Evolutionary conservation across 1,284 basidiomycete species (phyloP).

Genomic region (Ceratobasidium sp.): DNA sequence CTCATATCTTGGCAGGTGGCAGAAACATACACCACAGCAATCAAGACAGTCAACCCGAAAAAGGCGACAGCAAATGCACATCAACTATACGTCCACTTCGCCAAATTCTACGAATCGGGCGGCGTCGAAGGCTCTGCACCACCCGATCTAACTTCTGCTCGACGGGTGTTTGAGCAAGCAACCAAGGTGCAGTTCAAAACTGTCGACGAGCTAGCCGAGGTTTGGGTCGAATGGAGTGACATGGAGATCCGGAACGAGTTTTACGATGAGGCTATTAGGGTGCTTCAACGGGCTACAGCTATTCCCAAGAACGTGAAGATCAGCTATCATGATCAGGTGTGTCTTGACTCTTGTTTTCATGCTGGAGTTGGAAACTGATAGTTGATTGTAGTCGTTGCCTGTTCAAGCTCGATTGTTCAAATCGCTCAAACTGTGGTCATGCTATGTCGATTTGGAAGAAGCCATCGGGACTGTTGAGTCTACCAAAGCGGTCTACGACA

Average conservation of each 20-base stretch:
- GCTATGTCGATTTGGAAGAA: constrained; percentile 97
- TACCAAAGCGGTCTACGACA: constrained; percentile 93
- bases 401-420: constrained; percentile 95
- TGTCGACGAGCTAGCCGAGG: constrained; percentile 98
- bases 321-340: constrained; percentile 93
- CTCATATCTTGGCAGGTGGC: constrained; percentile 65
- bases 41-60: constrained; percentile 88
- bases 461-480: constrained; percentile 93
- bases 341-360: constrained; percentile 48
- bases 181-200: constrained; percentile 90
- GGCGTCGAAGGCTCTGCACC: constrained; percentile 81
- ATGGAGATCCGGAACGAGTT: constrained; percentile 97
- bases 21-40: constrained; percentile 88
- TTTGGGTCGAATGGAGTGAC: constrained; percentile 99
- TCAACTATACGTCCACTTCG: constrained; percentile 92
- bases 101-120: constrained; percentile 97
- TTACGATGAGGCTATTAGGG: constrained; percentile 91
- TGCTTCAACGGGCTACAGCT: constrained; percentile 95
- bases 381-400: constrained; percentile 66
- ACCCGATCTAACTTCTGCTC: constrained; percentile 81
- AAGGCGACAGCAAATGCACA: constrained; percentile 93
- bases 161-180: constrained; percentile 92
- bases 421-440: constrained; percentile 98
- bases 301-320: constrained; percentile 90
- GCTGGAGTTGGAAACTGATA: not conserved